Evolutionary conservation across 1,139 yeast species (phyloP), one percentile per base, ranked within the genome.

Genomic region (Blastobotrys illinoisensis): DNA sequence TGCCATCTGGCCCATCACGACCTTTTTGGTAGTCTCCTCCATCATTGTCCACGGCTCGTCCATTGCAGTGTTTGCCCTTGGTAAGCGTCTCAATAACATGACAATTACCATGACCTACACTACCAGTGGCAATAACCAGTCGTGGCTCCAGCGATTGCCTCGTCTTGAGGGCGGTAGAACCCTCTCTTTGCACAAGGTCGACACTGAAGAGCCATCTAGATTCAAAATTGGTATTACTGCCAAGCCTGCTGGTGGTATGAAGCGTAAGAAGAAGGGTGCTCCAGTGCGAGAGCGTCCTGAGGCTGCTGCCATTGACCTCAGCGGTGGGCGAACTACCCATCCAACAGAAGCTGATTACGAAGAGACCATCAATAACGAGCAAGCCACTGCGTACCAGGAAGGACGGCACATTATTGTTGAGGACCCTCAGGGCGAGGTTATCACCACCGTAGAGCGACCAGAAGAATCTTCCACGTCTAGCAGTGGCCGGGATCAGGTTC

Each of bases 41-140:
- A 93, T 93, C 64, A 75, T 90, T 24, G 96, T 93, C 26, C 99
- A 93, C 72, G 99, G 99, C 13, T 91, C 98, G 0, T 90, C 97
- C 0, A 96, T 93, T 48, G 99, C 99, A 0, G 97, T 91, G 5
- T 80, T 90, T 61, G 85, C 95, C 3, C 77, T 93, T 52, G 98
- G 98, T 52, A 87, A 85, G 65, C 85, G 95, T 58, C 79, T 93
- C 68, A 90, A 91, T 73, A 85, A 95, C 58, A 86, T 93, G 86
- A 89, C 97, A 5, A 83, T 93, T 63, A 88, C 97, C 2, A 88
- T 90, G 87, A 82, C 97, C 0, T 86, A 88, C 68, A 90, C 97
- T 20, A 81, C 88, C 3, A 81, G 81, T 51, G 86, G 86, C 7
- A 84, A 81, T 59, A 81, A 80, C 46, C 80, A 78, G 54, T 78